Conservation (phyloP, 257 asterid genomes). For the Solanum phureja region DNA sequence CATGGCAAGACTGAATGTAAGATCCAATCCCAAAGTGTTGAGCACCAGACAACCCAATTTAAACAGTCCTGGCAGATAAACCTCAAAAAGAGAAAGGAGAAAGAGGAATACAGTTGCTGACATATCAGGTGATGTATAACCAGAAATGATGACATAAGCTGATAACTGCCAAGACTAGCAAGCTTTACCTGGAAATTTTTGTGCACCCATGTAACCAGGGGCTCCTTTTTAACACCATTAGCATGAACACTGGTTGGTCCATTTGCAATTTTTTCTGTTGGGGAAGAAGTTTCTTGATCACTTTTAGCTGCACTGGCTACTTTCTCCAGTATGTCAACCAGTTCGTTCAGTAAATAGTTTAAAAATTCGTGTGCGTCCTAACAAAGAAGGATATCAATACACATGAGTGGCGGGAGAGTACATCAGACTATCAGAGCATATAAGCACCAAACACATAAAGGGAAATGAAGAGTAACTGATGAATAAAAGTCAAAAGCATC, state of each 20-base stretch:
- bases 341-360: slow-evolving; percentile 75
- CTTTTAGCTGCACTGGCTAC: slow-evolving; percentile 52
- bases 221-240: slow-evolving; percentile 52
- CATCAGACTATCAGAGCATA: background rate
- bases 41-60: background rate
- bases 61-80: background rate
- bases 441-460: background rate
- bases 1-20: background rate
- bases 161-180: slow-evolving; percentile 4
- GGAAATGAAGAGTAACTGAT: background rate
- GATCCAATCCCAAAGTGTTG: background rate
- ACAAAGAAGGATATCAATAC: background rate
- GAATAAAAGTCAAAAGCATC: background rate
- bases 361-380: slow-evolving; percentile 94
- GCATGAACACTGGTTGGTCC: slow-evolving; percentile 40
- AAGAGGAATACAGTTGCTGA: background rate
- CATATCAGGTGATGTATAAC: background rate
- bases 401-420: background rate
- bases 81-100: background rate
- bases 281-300: slow-evolving; percentile 41
- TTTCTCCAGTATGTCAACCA: slow-evolving; percentile 87
- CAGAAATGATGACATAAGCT: background rate
- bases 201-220: slow-evolving; percentile 85
- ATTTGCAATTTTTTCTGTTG: slow-evolving; percentile 46
- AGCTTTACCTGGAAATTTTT: slow-evolving; percentile 66